phyloP scores from a whole-genome alignment of 371 early-diverging fungal species.

The Mucor irregularis region DNA sequence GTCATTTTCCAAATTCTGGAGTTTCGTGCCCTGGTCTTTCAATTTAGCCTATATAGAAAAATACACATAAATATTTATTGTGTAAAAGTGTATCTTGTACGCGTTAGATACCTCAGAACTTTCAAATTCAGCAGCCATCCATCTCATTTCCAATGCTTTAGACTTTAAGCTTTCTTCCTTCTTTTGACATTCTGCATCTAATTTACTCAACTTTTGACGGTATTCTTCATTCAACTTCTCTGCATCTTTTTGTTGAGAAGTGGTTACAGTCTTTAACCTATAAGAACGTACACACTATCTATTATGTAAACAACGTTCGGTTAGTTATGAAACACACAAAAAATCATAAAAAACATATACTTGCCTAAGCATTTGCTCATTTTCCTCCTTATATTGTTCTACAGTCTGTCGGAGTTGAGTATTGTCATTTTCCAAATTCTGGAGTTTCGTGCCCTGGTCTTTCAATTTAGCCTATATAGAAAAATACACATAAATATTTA shows the following conservation, averaged over 20 bases:
- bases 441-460: conserved; percentile 29
- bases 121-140: conserved; percentile 44
- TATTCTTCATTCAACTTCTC: conserved; percentile 38
- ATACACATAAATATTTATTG: not conserved
- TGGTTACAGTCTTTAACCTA: conserved; percentile 38
- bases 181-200: conserved; percentile 32
- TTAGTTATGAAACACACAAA: too few relatives aligned
- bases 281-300: conserved; percentile 44
- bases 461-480: conserved; percentile 34
- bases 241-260: conserved; percentile 41
- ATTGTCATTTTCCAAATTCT: conserved; percentile 36
- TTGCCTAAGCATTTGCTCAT: conserved; percentile 51
- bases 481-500: not conserved
- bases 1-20: conserved; percentile 35
- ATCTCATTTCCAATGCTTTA: conserved; percentile 41
- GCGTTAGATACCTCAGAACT: conserved; percentile 43
- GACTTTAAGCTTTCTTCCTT: conserved; percentile 37
- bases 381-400: conserved; percentile 40
- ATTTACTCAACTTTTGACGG: conserved; percentile 3
- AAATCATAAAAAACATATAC: too few relatives aligned
- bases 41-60: conserved; percentile 30
- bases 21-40: conserved; percentile 28
- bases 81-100: too few relatives aligned
- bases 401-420: conserved; percentile 25
- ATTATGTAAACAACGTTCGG: not conserved